Base-by-base conservation (phyloP, 2,329 filamentous ascomycete species). In the Rugonectria rugulosa region DNA sequence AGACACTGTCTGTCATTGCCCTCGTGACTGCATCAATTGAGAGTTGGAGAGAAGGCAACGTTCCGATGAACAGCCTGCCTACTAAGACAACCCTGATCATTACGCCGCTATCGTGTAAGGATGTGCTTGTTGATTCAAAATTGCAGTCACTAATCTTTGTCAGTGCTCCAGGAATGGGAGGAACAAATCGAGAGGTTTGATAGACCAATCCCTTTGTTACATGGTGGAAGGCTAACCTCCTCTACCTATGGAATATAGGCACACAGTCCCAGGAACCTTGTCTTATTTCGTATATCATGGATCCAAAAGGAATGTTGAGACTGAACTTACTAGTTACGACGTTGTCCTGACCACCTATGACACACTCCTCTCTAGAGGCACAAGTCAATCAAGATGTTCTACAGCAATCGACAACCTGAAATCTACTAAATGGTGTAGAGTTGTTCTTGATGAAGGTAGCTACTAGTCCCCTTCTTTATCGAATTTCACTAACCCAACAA, bases 391-490 rank as follows among this genome's bases (percentile, higher is more conserved):
- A 15, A 14, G 60, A 20, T 20, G 9, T 21, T 10, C 7, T 23
- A 20, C 11, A 17, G 14, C 17, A 40, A 24, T 19, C 20, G 50
- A 43, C n/a, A 53, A 3, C 24, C 40, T 67, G 23, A 47, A 59
- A 58, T 50, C 43, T 5, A 20, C 38, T 6, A 53, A 38, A 17
- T 76, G 73, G 72, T 56, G 52, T 50, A 61, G 73, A 17, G 42
- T 75, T 40, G 64, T 77, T 34, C 60, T 76, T 15, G 75, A 77
- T 58, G 75, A 77, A 71, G 73, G 73, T 72, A 5, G n/a, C n/a
- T n/a, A n/a, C n/a, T n/a, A n/a, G n/a, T n/a, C n/a, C n/a, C n/a
- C n/a, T n/a, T n/a, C n/a, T n/a, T n/a, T n/a, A n/a, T n/a, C n/a
- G n/a, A n/a, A n/a, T n/a, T n/a, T 14, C 17, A 41, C 48, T 74